phyloP scores from a whole-genome alignment of 768 basidiomycete genomes.

The Pulveroboletus sp. region DNA sequence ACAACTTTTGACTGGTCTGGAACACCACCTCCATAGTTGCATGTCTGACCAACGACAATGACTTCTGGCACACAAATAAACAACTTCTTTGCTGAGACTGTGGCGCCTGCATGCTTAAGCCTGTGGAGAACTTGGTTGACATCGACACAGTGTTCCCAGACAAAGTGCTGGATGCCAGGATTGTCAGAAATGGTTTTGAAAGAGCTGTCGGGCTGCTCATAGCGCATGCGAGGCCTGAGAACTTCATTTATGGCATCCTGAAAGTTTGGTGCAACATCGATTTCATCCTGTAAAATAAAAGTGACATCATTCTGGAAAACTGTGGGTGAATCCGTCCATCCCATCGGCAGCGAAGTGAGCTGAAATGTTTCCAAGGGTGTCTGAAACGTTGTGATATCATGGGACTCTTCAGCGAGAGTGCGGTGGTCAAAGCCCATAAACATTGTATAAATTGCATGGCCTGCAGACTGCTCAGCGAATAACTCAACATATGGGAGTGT shows the following conservation, averaged over 20 bases:
- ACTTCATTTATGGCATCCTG: conserved; percentile 41
- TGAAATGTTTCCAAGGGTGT: conserved; percentile 35
- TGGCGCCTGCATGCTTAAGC: conserved; percentile 32
- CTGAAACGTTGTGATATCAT: conserved; percentile 42
- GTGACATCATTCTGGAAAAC: conserved; percentile 40
- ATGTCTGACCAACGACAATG: no score
- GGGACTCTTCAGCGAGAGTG: conserved; percentile 2
- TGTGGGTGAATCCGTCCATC: conserved; percentile 38
- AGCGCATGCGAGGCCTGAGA: conserved; percentile 34
- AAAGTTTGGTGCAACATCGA: conserved; percentile 33
- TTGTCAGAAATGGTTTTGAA: conserved; percentile 14
- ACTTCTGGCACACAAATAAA: conserved; percentile 18
- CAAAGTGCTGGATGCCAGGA: conserved; percentile 6
- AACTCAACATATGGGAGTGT: conserved; percentile 13
- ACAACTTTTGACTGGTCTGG: conserved; percentile 26
- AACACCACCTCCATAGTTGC: conserved; percentile 26
- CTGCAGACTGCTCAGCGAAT: conserved; percentile 15
- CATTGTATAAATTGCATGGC: background rate
- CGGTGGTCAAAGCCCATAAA: background rate
- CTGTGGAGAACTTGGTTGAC: conserved; percentile 17
- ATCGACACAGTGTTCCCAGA: conserved; percentile 33
- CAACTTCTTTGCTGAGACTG: conserved; percentile 37
- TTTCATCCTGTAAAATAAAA: conserved; percentile 37
- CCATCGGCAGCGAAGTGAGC: conserved; percentile 38
- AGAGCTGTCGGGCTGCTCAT: conserved; percentile 17